These are phyloP conservation scores for Leccinum longicurvipes DNA, from an alignment of 768 basidiomycete species.

Conservation along the genomic window DNA sequence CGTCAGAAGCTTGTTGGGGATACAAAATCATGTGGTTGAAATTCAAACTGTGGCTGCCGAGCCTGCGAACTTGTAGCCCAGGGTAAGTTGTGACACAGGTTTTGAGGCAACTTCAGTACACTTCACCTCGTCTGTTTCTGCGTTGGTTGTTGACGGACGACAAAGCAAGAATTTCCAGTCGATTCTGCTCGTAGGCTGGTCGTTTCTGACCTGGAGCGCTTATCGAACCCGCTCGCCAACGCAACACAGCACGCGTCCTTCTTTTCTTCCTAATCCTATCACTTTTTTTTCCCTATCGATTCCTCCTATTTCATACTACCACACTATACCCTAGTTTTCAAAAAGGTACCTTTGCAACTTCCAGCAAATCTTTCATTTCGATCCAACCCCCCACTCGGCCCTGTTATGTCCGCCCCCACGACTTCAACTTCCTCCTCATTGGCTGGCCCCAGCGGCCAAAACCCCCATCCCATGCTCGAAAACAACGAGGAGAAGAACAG, in stretches of 20 bases:
- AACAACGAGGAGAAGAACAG: slow-evolving; percentile 79
- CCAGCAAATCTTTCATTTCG: slow-evolving; percentile 19
- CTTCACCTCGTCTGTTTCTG: slow-evolving; percentile 22
- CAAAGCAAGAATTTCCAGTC: slow-evolving; percentile 25
- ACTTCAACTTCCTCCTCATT: slow-evolving; percentile 43
- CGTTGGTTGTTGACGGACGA: slow-evolving; percentile 37
- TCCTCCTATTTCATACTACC: slow-evolving; percentile 24
- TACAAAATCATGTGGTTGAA: too few relatives aligned
- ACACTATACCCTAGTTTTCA: slow-evolving; percentile 25
- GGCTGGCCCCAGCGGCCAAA: slow-evolving; percentile 53
- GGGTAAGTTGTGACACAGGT: slow-evolving; percentile 15
- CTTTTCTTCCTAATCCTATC: slow-evolving; percentile 27
- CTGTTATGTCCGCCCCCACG: slow-evolving; percentile 48
- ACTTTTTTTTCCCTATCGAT: slow-evolving; percentile 31
- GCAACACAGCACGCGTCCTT: slow-evolving; percentile 36
- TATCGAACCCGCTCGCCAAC: slow-evolving; percentile 35
- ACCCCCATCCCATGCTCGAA: slow-evolving; percentile 46
- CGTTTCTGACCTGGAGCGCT: slow-evolving; percentile 31
- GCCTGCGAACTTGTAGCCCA: slow-evolving; percentile 29
- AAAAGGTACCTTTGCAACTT: slow-evolving; percentile 16
- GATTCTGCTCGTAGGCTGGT: slow-evolving; percentile 29
- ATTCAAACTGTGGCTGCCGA: slow-evolving; percentile 37
- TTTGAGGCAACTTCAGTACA: slow-evolving; percentile 11
- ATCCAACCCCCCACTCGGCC: slow-evolving; percentile 15
- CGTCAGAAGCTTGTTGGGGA: too few relatives aligned